phyloP scores from a whole-genome alignment of 2,329 filamentous ascomycete genomes.

The Aspergillus awamori region DNA sequence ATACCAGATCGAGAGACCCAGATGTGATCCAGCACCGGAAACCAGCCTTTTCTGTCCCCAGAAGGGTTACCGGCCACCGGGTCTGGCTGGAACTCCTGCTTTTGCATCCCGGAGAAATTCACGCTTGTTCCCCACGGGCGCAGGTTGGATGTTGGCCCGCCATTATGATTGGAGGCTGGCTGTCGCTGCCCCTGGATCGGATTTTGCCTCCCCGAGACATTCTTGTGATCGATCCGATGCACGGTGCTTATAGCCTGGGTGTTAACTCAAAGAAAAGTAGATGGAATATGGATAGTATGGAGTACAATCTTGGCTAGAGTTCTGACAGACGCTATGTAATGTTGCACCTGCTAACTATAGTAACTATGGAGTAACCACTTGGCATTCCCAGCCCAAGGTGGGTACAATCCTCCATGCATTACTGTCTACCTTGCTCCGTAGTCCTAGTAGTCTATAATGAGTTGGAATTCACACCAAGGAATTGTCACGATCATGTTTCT shows the following conservation, averaged over 20 bases:
- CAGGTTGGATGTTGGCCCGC: not conserved
- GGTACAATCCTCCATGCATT: no score
- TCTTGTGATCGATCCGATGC: no score
- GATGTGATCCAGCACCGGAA: not conserved
- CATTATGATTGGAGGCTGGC: not conserved
- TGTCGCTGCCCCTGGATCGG: not conserved
- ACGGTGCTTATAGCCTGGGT: no score
- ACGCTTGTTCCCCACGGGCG: not conserved
- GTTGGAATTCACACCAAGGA: not conserved
- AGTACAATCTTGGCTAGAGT: no score
- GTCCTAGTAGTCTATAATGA: not conserved
- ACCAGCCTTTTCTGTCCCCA: not conserved
- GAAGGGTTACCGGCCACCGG: not conserved
- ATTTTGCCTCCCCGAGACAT: not conserved
- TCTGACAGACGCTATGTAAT: no score
- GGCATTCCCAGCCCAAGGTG: no score
- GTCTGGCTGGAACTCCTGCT: not conserved
- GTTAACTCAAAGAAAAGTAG: no score
- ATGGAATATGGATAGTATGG: no score
- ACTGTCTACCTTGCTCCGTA: no score
- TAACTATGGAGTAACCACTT: no score
- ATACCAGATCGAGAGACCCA: not conserved
- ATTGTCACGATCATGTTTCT: not conserved
- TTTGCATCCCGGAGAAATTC: not conserved
- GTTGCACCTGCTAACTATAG: no score